Evolutionary conservation across 371 early-diverging fungal genomes (phyloP).

Genomic region (Actinomortierella ambigua): DNA sequence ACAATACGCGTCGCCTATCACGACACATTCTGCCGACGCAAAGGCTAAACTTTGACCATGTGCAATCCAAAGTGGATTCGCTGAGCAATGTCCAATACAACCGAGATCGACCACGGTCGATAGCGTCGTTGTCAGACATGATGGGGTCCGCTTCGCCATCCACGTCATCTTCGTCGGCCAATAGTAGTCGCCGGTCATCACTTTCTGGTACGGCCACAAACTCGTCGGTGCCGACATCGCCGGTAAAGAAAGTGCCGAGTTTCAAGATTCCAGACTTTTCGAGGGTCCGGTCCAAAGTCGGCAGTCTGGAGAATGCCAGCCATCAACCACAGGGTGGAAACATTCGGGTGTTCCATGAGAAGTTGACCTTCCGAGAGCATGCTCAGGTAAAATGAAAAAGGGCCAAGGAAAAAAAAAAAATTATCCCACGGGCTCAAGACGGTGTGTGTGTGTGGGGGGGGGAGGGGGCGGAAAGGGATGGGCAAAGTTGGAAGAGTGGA

Average conservation of each 20-base stretch:
- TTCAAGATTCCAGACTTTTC: slow-evolving; percentile 46
- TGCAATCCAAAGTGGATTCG: slow-evolving; percentile 36
- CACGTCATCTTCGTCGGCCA: no score
- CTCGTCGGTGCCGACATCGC: no score
- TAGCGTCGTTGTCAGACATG: no score
- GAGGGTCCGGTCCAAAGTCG: slow-evolving; percentile 30
- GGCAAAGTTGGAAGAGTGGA: no score
- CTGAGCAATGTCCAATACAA: slow-evolving; percentile 28
- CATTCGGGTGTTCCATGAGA: slow-evolving; percentile 36
- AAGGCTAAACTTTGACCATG: slow-evolving; percentile 17
- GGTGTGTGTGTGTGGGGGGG: no score
- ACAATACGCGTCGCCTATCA: slow-evolving; percentile 16
- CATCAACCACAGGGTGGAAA: slow-evolving; percentile 40
- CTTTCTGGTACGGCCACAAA: no score
- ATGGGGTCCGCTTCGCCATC: no score
- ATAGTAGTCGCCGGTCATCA: no score
- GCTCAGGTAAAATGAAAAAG: slow-evolving; percentile 31
- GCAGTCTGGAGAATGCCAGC: slow-evolving; percentile 23
- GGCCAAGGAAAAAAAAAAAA: no score
- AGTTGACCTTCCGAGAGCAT: slow-evolving; percentile 29
- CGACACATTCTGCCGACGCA: slow-evolving; percentile 44
- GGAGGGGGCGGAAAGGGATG: no score
- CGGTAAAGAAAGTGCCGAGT: background rate
- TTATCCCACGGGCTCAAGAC: no score
- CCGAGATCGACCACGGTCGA: slow-evolving; percentile 10